phyloP scores from a whole-genome alignment of 148 eudicot genomes.

The Heliosperma pusillum region DNA sequence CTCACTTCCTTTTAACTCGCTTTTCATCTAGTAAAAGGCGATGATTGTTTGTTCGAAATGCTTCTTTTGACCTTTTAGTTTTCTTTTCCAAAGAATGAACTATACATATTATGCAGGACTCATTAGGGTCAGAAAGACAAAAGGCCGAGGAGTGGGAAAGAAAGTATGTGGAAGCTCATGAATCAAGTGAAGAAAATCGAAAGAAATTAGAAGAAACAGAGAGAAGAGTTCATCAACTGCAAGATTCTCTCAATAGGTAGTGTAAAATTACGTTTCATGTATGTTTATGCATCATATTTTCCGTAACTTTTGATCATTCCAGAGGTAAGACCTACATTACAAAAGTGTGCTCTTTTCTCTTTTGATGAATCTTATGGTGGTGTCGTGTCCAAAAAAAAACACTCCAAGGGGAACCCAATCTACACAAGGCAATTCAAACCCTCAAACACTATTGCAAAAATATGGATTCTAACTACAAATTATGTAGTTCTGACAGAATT shows the following conservation, averaged over 20 bases:
- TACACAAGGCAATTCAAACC: background rate
- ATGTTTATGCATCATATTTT: background rate
- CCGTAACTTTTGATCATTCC: background rate
- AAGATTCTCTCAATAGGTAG: conserved; percentile 84
- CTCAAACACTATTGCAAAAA: background rate
- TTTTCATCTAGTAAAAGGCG: background rate
- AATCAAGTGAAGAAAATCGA: conserved; percentile 66
- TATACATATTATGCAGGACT: conserved; percentile 39
- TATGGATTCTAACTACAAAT: background rate
- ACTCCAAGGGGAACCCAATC: background rate
- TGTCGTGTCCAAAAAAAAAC: background rate
- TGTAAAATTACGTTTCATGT: conserved; percentile 14
- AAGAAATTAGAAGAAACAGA: conserved; percentile 88
- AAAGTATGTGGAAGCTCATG: conserved; percentile 56
- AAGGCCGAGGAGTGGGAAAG: conserved; percentile 75
- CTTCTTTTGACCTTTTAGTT: background rate
- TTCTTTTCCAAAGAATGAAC: conserved; percentile 5
- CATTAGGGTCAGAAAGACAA: conserved; percentile 60
- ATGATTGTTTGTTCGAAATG: background rate
- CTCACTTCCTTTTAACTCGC: background rate
- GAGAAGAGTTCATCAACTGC: conserved; percentile 81
- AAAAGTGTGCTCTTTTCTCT: background rate
- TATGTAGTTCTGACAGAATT: background rate
- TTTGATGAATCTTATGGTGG: background rate
- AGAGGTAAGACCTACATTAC: background rate